Conservation (phyloP, 2,329 filamentous ascomycete genomes). For the Davidsoniella virescens region DNA sequence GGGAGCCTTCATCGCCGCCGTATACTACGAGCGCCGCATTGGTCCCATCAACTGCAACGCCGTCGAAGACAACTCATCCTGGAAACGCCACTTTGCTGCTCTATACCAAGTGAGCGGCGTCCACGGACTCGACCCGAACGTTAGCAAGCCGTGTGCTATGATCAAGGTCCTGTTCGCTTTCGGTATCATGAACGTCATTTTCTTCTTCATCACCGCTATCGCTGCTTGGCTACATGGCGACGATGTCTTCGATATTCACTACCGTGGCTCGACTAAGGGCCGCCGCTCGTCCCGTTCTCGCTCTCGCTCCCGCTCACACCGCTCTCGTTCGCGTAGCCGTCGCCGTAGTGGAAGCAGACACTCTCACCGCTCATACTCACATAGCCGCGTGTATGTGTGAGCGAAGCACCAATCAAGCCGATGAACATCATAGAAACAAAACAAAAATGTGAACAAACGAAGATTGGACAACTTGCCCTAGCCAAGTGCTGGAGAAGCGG, state of each 20-base stretch:
- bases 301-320: constrained; percentile 21
- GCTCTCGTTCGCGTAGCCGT: constrained; percentile 22
- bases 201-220: constrained; percentile 63
- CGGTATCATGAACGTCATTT: constrained; percentile 71
- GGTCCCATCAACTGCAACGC: constrained; percentile 49
- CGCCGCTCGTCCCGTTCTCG: constrained; percentile 18
- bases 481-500: no score
- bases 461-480: no score
- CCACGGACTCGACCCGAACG: constrained; percentile 33
- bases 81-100: constrained; percentile 43
- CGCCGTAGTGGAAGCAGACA: constrained; percentile 27
- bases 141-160: constrained; percentile 75
- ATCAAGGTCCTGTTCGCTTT: constrained; percentile 82
- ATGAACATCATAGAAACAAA: no score
- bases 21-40: constrained; percentile 44
- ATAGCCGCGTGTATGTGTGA: constrained; percentile 35
- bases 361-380: constrained; percentile 30
- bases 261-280: constrained; percentile 25
- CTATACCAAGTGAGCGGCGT: constrained; percentile 37
- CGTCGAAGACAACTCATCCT: constrained; percentile 29
- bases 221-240: constrained; percentile 47
- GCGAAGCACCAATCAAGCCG: not conserved
- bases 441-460: no score
- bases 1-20: constrained; percentile 46
- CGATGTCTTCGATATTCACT: constrained; percentile 24